These are phyloP conservation scores for Microthyrium microscopicum DNA, from an alignment of 2,329 filamentous ascomycete genomes.

Conservation along the genomic window DNA sequence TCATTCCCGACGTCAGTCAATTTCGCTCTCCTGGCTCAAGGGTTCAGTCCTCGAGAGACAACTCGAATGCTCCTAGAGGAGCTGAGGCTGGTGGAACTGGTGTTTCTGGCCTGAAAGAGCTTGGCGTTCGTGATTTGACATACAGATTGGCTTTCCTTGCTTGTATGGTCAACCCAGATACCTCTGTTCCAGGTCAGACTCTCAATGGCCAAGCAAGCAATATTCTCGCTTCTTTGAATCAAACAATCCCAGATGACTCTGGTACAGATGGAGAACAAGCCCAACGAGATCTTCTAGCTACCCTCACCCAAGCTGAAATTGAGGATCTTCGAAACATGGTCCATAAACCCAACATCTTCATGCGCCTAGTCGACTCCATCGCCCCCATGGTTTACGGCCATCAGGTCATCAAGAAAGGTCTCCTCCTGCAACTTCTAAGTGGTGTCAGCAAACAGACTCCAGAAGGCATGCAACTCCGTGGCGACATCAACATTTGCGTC, in stretches of 20 bases:
- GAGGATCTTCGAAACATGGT: slow-evolving; percentile 87
- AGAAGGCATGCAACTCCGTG: slow-evolving; percentile 88
- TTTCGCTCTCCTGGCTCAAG: slow-evolving; percentile 74
- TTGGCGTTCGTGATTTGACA: slow-evolving; percentile 88
- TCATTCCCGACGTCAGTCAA: slow-evolving; percentile 92
- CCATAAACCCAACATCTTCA: slow-evolving; percentile 89
- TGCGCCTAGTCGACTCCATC: slow-evolving; percentile 78
- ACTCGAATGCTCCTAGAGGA: slow-evolving; percentile 52
- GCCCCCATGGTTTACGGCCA: slow-evolving; percentile 97
- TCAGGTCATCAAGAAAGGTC: slow-evolving; percentile 91
- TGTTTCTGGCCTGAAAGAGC: slow-evolving; percentile 72
- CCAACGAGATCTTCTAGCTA: slow-evolving; percentile 73
- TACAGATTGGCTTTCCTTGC: slow-evolving; percentile 93
- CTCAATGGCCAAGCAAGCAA: slow-evolving; percentile 62
- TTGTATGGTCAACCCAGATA: slow-evolving; percentile 89
- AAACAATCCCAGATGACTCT: slow-evolving; percentile 48
- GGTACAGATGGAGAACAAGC: slow-evolving; percentile 55
- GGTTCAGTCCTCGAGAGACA: slow-evolving; percentile 72
- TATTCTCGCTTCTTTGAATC: slow-evolving; percentile 69
- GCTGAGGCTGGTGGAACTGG: slow-evolving; percentile 71
- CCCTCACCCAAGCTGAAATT: slow-evolving; percentile 73
- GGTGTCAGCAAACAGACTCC: slow-evolving; percentile 83
- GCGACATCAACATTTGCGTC: slow-evolving; percentile 97
- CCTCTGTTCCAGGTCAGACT: slow-evolving; percentile 57
- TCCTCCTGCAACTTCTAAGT: slow-evolving; percentile 88